phyloP scores from a whole-genome alignment of 306 rosid genomes.

The Quercus alba region DNA sequence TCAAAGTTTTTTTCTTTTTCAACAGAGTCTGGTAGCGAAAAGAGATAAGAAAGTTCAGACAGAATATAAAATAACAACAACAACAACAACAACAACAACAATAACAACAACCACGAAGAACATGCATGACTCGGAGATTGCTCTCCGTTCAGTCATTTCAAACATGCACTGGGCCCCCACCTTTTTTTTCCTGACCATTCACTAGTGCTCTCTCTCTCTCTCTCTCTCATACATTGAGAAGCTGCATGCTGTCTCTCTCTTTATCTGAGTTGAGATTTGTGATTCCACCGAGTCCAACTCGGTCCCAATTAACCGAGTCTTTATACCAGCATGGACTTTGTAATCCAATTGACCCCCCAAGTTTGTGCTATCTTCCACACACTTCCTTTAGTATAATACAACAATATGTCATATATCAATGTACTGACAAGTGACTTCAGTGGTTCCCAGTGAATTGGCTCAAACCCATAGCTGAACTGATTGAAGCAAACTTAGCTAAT shows the following conservation, averaged over 20 bases:
- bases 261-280: neutral
- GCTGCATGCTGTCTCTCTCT: neutral
- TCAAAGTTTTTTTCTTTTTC: neutral
- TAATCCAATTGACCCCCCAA: neutral
- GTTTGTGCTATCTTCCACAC: neutral
- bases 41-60: constrained; percentile 33
- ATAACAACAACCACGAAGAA: constrained; percentile 18
- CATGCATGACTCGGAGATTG: constrained; percentile 40
- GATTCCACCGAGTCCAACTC: neutral
- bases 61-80: constrained; percentile 25
- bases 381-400: neutral
- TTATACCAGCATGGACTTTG: neutral
- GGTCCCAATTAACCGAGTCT: constrained; percentile 1
- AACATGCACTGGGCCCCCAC: constrained; percentile 46
- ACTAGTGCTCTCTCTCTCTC: neutral
- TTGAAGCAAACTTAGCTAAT: constrained; percentile 59
- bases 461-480: constrained; percentile 54
- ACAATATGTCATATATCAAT: neutral
- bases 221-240: neutral
- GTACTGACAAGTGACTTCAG: constrained; percentile 23
- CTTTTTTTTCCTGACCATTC: neutral
- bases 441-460: constrained; percentile 64
- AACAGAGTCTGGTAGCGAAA: constrained; percentile 15
- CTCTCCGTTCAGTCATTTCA: constrained; percentile 35
- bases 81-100: constrained; percentile 14